Conservation (phyloP, 1,284 basidiomycete species). For the Mycena sp. region DNA sequence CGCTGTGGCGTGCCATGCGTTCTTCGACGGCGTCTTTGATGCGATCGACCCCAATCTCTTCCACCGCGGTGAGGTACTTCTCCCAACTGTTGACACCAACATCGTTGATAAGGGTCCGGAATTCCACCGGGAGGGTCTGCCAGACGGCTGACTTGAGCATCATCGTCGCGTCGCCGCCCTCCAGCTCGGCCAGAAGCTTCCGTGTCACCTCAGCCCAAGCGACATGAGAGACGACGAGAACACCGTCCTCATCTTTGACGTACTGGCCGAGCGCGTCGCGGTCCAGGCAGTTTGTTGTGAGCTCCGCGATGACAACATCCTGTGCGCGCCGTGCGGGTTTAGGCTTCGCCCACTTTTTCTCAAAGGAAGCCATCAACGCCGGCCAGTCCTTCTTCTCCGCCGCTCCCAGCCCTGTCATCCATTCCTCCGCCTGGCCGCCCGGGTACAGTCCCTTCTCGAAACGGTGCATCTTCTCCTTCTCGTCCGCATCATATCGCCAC, state of each 20-base stretch:
- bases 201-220: not conserved
- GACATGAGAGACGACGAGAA: not conserved
- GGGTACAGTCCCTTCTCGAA: too few relatives aligned
- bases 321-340: not conserved
- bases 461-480: too few relatives aligned
- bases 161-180: not conserved
- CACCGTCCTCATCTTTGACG: not conserved
- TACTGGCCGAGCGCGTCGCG: not conserved
- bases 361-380: too few relatives aligned
- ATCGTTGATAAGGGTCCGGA: not conserved
- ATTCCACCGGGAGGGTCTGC: not conserved
- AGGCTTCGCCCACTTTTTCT: too few relatives aligned
- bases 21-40: not conserved
- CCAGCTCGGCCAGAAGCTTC: not conserved
- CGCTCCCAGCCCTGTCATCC: too few relatives aligned
- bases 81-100: not conserved
- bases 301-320: not conserved
- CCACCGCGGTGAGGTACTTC: not conserved
- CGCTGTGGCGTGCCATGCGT: not conserved
- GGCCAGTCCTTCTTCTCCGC: too few relatives aligned
- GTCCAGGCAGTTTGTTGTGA: not conserved
- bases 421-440: too few relatives aligned
- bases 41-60: not conserved
- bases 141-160: not conserved
- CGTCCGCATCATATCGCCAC: too few relatives aligned